phyloP scores from a whole-genome alignment of 2,329 filamentous ascomycete species.

The Canariomyces notabilis region DNA sequence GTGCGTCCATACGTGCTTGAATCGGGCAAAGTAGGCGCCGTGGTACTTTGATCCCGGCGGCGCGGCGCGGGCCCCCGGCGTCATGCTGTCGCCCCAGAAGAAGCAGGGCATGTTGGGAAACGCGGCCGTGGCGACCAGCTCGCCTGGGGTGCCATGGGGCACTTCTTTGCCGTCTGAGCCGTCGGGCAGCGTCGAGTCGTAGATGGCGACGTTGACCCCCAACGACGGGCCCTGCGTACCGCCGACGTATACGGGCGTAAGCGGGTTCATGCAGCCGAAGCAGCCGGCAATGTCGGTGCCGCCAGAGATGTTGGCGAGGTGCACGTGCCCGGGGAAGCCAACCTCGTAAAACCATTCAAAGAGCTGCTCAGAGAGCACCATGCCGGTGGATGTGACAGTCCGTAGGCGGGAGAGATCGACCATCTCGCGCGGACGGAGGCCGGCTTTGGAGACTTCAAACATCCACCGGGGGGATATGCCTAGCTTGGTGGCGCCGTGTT shows the following conservation, averaged over 20 bases:
- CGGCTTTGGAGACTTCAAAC: conserved; percentile 62
- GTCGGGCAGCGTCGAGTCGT: conserved; percentile 55
- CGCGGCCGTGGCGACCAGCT: conserved; percentile 63
- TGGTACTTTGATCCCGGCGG: conserved; percentile 53
- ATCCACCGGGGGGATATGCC: conserved; percentile 75
- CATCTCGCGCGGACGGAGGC: conserved; percentile 56
- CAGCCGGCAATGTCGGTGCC: conserved; percentile 69
- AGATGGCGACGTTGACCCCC: conserved; percentile 51
- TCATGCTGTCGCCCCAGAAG: conserved; percentile 53
- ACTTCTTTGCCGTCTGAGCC: conserved; percentile 41
- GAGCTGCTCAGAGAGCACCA: conserved; percentile 71
- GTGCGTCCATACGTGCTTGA: conserved; percentile 70
- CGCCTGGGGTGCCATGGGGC: conserved; percentile 60
- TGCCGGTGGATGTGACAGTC: conserved; percentile 67
- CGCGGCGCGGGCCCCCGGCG: conserved; percentile 28
- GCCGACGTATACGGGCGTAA: conserved; percentile 60
- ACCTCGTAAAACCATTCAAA: conserved; percentile 75
- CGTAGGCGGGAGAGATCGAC: conserved; percentile 58
- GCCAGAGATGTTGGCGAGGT: conserved; percentile 69
- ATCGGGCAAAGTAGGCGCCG: conserved; percentile 57
- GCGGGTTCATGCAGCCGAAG: conserved; percentile 60
- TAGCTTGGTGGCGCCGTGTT: conserved; percentile 64
- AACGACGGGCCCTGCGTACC: conserved; percentile 48
- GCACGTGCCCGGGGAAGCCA: conserved; percentile 62
- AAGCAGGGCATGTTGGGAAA: conserved; percentile 73